phyloP scores from a whole-genome alignment of 2,329 filamentous ascomycete genomes.

The Fusarium lateritium region DNA sequence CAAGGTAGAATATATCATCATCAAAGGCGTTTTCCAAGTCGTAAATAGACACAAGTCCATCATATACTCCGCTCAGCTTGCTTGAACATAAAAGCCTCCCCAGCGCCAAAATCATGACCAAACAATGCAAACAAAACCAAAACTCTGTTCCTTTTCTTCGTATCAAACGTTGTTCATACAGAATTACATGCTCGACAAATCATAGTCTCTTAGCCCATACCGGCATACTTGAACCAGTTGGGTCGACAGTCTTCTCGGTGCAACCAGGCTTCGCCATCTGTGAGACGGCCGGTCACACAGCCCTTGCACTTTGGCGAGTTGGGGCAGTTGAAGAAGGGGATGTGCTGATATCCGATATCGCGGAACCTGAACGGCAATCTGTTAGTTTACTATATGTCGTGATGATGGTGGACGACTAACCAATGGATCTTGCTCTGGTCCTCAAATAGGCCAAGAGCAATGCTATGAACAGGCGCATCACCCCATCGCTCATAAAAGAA shows the following conservation, averaged over 20 bases:
- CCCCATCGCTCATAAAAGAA: conserved; percentile 99
- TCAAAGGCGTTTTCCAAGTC: conserved; percentile 32
- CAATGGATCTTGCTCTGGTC: conserved; percentile 93
- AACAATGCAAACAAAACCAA: conserved; percentile 24
- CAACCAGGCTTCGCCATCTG: conserved; percentile 88
- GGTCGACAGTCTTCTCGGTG: conserved; percentile 94
- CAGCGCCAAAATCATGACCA: conserved; percentile 41
- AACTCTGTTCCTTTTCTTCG: conserved; percentile 25
- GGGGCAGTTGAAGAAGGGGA: conserved; percentile 98
- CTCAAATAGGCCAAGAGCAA: conserved; percentile 92
- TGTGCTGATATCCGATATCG: conserved; percentile 98
- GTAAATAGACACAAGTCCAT: conserved; percentile 28
- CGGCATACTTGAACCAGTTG: conserved; percentile 97
- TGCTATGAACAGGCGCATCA: conserved; percentile 96
- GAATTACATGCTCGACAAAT: conserved; percentile 13
- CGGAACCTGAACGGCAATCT: conserved; percentile 80
- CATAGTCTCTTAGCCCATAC: conserved; percentile 72
- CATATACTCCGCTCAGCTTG: conserved; percentile 29
- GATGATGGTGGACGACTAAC: conserved; percentile 65
- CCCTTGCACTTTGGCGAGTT: conserved; percentile 94
- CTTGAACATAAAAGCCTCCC: conserved; percentile 21
- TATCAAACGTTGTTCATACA: conserved; percentile 23
- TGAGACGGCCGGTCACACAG: conserved; percentile 89
- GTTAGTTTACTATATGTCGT: neutral
- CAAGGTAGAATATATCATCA: conserved; percentile 25